Percentiles rank a stretch among this genome's conserved stretches.
phyloP scores from a whole-genome alignment of 306 rosid genomes.

The Medicago ruthenica region DNA sequence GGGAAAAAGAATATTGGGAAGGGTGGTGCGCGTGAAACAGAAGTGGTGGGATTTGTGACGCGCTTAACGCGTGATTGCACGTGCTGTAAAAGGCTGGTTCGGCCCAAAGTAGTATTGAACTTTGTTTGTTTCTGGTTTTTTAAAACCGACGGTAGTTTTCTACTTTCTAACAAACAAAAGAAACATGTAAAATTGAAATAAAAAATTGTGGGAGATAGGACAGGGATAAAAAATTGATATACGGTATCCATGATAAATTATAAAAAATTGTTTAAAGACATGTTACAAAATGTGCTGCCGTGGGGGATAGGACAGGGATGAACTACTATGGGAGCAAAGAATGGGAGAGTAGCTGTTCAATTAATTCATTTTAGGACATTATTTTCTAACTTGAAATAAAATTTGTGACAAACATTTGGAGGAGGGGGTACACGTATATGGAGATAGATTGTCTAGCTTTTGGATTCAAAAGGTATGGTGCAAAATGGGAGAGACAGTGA shows the following conservation, averaged over 20 bases:
- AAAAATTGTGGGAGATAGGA: too few relatives aligned
- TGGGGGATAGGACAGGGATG: constrained; percentile 26
- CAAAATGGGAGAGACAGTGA: too few relatives aligned
- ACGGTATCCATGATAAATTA: not conserved
- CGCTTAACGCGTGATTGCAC: constrained; percentile 40
- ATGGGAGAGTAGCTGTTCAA: not conserved
- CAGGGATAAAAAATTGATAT: too few relatives aligned
- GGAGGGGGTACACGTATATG: too few relatives aligned
- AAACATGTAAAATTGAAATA: too few relatives aligned
- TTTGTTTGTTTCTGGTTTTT: not conserved
- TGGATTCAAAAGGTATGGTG: too few relatives aligned
- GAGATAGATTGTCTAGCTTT: too few relatives aligned
- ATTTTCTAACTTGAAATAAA: too few relatives aligned
- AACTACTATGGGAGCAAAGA: constrained; percentile 25
- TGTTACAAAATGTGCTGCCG: not conserved
- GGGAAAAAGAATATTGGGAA: not conserved
- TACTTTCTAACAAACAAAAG: not conserved
- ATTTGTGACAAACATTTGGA: too few relatives aligned
- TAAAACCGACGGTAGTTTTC: not conserved
- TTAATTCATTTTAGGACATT: too few relatives aligned
- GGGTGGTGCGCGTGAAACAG: constrained; percentile 3
- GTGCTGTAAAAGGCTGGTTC: not conserved
- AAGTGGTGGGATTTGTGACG: not conserved
- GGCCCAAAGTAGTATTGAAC: constrained; percentile 2
- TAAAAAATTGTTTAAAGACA: not conserved